Percentiles rank a stretch among this genome's conserved stretches.
These are phyloP conservation scores for Chrysoporthe austroafricana DNA, from an alignment of 2,329 filamentous ascomycete species.

Conservation along the genomic window DNA sequence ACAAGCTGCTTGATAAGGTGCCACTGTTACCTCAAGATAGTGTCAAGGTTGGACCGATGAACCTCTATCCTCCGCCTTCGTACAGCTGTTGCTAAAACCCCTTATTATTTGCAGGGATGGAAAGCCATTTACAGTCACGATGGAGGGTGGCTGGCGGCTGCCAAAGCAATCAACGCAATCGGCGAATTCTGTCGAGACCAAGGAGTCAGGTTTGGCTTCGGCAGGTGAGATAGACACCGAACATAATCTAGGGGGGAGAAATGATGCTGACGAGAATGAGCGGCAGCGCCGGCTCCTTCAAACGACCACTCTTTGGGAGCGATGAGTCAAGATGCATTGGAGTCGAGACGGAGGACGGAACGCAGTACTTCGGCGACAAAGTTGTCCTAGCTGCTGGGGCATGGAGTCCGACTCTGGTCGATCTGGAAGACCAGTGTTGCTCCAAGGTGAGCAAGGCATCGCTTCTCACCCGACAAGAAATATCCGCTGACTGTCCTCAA, in stretches of 20 bases:
- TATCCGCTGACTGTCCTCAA: constrained; percentile 28
- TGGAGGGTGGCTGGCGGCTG: constrained; percentile 52
- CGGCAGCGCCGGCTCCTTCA: constrained; percentile 47
- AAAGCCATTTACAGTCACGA: constrained; percentile 48
- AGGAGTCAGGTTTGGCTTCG: constrained; percentile 48
- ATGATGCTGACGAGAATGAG: neutral
- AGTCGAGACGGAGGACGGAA: constrained; percentile 46
- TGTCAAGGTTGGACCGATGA: constrained; percentile 38
- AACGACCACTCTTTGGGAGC: constrained; percentile 43
- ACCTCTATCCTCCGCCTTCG: neutral
- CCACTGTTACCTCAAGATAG: constrained; percentile 45
- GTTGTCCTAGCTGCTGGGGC: constrained; percentile 47
- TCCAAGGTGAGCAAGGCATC: constrained; percentile 37
- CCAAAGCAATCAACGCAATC: constrained; percentile 51
- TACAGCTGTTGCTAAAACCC: neutral
- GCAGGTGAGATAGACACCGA: constrained; percentile 34
- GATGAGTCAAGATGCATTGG: constrained; percentile 44
- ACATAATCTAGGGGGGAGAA: neutral
- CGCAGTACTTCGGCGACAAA: constrained; percentile 47
- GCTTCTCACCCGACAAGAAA: neutral
- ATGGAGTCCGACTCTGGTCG: constrained; percentile 42
- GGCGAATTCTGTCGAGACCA: constrained; percentile 42
- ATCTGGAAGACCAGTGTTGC: constrained; percentile 43
- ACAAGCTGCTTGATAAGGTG: constrained; percentile 46
- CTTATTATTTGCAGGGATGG: constrained; percentile 41